Evolutionary conservation across 2,329 filamentous ascomycete genomes (phyloP).

Genomic region (Epichloe gansuensis): DNA sequence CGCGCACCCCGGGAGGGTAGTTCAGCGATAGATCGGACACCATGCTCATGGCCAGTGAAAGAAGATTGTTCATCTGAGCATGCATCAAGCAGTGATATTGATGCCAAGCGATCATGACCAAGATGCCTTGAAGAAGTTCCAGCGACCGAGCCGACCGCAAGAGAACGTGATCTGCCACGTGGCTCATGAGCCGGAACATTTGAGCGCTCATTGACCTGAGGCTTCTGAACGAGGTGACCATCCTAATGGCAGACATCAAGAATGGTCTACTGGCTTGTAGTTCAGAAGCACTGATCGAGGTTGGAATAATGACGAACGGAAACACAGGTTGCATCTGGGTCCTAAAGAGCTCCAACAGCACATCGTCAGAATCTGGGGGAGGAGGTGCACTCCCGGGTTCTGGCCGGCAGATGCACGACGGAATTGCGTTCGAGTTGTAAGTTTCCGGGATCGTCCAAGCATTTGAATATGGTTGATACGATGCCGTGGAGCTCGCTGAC

Average conservation of each 20-base stretch:
- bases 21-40: constrained; percentile 35
- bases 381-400: constrained; percentile 25
- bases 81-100: constrained; percentile 43
- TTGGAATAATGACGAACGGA: constrained; percentile 34
- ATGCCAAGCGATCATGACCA: constrained; percentile 38
- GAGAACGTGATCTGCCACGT: constrained; percentile 35
- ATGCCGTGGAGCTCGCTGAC: constrained; percentile 8
- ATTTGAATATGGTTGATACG: constrained; percentile 7
- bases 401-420: constrained; percentile 34
- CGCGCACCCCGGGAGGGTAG: constrained; percentile 25
- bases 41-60: constrained; percentile 34
- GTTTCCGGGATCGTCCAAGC: constrained; percentile 23
- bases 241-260: constrained; percentile 35
- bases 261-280: constrained; percentile 31
- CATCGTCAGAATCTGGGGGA: constrained; percentile 33
- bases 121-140: constrained; percentile 35
- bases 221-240: constrained; percentile 35
- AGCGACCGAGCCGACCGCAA: constrained; percentile 36
- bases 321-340: constrained; percentile 28
- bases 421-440: constrained; percentile 34
- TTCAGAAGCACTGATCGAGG: constrained; percentile 20
- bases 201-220: constrained; percentile 35
- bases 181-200: constrained; percentile 33
- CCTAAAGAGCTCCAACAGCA: constrained; percentile 31
- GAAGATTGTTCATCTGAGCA: constrained; percentile 36